Percentiles rank a stretch among this genome's conserved stretches.
Evolutionary conservation across 768 basidiomycete genomes (phyloP).

Genomic region (Butyriboletus loyo): DNA sequence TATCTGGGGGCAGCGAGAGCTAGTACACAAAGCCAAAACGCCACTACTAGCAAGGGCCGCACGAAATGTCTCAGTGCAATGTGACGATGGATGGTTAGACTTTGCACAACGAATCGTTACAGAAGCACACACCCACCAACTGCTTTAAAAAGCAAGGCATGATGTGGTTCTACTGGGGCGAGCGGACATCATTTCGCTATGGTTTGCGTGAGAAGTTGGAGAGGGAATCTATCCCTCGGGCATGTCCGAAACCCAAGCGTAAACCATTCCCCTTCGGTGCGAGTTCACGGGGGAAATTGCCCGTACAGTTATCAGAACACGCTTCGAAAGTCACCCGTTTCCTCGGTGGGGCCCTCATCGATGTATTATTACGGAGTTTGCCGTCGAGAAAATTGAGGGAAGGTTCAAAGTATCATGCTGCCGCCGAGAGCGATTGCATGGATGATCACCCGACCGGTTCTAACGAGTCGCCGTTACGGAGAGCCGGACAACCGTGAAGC

Average conservation of each 20-base stretch:
- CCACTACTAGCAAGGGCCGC: neutral
- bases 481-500: neutral
- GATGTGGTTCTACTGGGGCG: too few species aligned
- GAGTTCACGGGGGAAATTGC: neutral
- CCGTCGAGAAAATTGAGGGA: neutral
- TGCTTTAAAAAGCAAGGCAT: neutral
- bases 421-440: neutral
- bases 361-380: neutral
- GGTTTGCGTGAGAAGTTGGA: neutral
- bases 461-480: neutral
- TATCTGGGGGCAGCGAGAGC: neutral
- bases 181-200: neutral
- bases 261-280: neutral
- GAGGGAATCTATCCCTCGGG: neutral
- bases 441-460: neutral
- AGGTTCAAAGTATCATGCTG: neutral
- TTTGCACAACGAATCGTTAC: neutral
- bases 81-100: neutral
- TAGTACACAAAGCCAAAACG: neutral
- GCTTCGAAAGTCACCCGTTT: neutral
- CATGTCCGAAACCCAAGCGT: neutral
- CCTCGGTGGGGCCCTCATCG: neutral
- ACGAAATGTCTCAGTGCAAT: neutral
- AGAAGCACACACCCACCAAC: neutral
- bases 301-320: neutral